phyloP scores from a whole-genome alignment of 495 filamentous ascomycete genomes.

The Saxispiralis lemnorum region DNA sequence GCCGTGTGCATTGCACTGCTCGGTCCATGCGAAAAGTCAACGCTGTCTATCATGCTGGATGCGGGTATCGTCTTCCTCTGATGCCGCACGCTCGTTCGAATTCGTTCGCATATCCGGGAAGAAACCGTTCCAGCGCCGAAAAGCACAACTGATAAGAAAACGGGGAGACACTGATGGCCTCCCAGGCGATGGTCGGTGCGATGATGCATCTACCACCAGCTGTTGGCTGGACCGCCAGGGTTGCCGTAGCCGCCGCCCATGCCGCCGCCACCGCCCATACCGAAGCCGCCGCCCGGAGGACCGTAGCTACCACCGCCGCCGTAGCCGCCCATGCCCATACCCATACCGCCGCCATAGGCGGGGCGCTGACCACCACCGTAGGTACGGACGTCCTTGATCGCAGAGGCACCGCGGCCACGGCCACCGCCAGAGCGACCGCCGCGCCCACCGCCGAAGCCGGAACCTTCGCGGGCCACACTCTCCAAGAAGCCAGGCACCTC shows the following conservation, averaged over 20 bases:
- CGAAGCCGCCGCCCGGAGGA: conserved; percentile 24
- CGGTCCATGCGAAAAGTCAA: conserved; percentile 12
- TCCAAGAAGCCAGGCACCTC: conserved; percentile 87
- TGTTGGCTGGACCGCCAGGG: conserved; percentile 63
- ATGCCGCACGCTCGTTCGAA: conserved; percentile 12
- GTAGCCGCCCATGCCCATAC: conserved; percentile 37
- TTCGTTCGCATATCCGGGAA: conserved; percentile 6
- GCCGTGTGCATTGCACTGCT: not conserved
- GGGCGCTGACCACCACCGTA: conserved; percentile 35
- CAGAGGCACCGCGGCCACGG: conserved; percentile 42
- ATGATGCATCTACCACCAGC: conserved; percentile 69
- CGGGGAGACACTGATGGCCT: not conserved
- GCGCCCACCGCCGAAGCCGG: conserved; percentile 52
- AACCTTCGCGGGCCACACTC: conserved; percentile 85
- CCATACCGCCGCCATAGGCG: conserved; percentile 29
- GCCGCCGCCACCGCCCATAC: conserved; percentile 25
- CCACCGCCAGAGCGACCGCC: conserved; percentile 42
- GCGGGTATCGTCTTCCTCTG: conserved; percentile 7
- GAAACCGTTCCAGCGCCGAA: conserved; percentile 8
- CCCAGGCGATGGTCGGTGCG: not conserved
- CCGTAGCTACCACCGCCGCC: conserved; percentile 26
- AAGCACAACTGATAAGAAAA: not conserved
- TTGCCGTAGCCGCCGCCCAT: conserved; percentile 57
- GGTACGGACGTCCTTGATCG: conserved; percentile 84
- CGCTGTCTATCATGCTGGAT: conserved; percentile 17